A percentile compares a stretch with the other conserved stretches of the same genome.
Conservation (phyloP, 306 rosid species). For the Dryas octopetala region DNA sequence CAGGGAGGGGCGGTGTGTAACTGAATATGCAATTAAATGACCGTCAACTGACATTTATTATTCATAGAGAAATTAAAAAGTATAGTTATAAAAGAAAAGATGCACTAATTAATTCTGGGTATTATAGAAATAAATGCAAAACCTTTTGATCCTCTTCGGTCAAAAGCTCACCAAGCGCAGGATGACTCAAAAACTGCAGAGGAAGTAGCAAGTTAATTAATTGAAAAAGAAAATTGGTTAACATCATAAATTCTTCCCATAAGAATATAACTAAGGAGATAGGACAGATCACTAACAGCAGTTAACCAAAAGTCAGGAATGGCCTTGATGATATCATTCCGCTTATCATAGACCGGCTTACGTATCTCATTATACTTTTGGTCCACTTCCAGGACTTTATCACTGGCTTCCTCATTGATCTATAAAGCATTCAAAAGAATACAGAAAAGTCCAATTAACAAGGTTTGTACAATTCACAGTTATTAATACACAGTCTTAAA, state of each 20-base stretch:
- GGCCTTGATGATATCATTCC: constrained; percentile 73
- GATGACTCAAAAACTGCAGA: constrained; percentile 76
- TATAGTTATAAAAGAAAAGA: background rate
- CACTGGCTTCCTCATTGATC: constrained; percentile 96
- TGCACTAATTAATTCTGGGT: background rate
- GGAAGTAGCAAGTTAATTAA: background rate
- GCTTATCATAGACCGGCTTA: constrained; percentile 71
- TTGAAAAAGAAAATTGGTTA: background rate
- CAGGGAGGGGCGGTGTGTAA: background rate
- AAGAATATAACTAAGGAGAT: constrained; percentile 1
- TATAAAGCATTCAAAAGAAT: constrained; percentile 24
- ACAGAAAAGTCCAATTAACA: constrained; percentile 8
- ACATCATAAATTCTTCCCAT: background rate
- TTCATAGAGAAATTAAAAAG: background rate
- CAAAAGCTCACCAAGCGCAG: constrained; percentile 69
- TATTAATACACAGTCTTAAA: no score
- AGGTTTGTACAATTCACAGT: background rate
- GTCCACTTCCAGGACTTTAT: constrained; percentile 81
- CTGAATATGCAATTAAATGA: background rate
- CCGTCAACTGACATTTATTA: background rate
- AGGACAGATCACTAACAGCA: constrained; percentile 60
- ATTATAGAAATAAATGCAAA: background rate
- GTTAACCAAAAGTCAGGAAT: constrained; percentile 93
- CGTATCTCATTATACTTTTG: constrained; percentile 85
- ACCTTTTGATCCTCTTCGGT: constrained; percentile 91